phyloP scores from a whole-genome alignment of 1,139 yeast genomes.

The Yamadazyma diospyri region DNA sequence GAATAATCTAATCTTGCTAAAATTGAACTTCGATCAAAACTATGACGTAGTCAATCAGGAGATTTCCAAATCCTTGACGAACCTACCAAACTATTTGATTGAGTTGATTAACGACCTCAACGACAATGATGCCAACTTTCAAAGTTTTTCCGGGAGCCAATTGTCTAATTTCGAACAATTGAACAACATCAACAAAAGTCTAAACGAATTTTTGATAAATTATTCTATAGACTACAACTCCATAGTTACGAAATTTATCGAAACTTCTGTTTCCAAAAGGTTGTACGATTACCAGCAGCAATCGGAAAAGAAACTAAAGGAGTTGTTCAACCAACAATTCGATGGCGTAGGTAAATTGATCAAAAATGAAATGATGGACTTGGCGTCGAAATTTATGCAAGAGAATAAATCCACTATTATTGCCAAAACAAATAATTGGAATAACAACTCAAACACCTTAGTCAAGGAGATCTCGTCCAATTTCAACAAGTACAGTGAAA shows the following conservation, averaged over 20 bases:
- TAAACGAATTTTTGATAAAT: slow-evolving; percentile 15
- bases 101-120: slow-evolving; percentile 12
- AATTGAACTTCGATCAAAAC: slow-evolving; percentile 11
- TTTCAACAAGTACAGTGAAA: slow-evolving; percentile 6
- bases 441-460: slow-evolving; percentile 7
- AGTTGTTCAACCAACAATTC: slow-evolving; percentile 9
- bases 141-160: slow-evolving; percentile 12
- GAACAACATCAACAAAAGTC: slow-evolving; percentile 14
- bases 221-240: slow-evolving; percentile 13
- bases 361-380: slow-evolving; percentile 12
- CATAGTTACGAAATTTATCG: slow-evolving; percentile 10
- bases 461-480: slow-evolving; percentile 7
- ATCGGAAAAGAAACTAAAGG: slow-evolving; percentile 9
- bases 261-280: slow-evolving; percentile 8
- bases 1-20: slow-evolving; percentile 10
- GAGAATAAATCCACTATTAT: slow-evolving; percentile 10
- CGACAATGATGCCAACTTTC: slow-evolving; percentile 12
- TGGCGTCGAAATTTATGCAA: slow-evolving; percentile 11
- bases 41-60: slow-evolving; percentile 9
- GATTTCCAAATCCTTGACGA: slow-evolving; percentile 9
- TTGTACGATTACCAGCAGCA: slow-evolving; percentile 8
- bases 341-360: slow-evolving; percentile 10
- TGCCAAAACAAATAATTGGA: slow-evolving; percentile 14
- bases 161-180: slow-evolving; percentile 9
- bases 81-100: slow-evolving; percentile 12